Evolutionary conservation across 768 basidiomycete species (phyloP).

Genomic region (Collybiopsis luxurians): DNA sequence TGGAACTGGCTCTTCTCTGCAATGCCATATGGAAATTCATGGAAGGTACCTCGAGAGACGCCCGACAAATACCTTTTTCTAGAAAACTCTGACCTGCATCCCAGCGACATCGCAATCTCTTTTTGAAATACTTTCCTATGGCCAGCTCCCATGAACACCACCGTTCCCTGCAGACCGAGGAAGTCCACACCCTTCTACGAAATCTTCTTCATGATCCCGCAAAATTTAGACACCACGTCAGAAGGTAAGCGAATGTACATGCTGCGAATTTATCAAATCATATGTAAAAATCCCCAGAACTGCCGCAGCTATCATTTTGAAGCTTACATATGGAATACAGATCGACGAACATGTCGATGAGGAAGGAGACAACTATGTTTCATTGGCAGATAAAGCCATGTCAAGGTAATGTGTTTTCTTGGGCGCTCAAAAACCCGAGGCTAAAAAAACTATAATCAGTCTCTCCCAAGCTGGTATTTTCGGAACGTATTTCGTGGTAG

Average conservation of each 20-base stretch:
- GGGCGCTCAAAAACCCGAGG: background rate
- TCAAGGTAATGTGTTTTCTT: constrained; percentile 5
- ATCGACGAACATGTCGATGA: constrained; percentile 26
- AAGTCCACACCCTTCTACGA: constrained; percentile 35
- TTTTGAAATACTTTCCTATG: constrained; percentile 35
- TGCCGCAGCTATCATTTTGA: constrained; percentile 37
- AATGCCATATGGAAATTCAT: constrained; percentile 34
- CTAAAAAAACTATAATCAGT: constrained; percentile 1
- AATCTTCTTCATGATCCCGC: constrained; percentile 34
- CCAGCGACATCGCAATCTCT: constrained; percentile 33
- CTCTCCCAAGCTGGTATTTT: constrained; percentile 37
- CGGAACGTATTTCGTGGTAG: constrained; percentile 42
- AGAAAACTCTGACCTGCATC: background rate
- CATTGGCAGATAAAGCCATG: constrained; percentile 37
- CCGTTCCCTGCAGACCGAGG: constrained; percentile 25
- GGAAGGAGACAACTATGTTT: constrained; percentile 36
- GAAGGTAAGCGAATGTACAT: constrained; percentile 23
- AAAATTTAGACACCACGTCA: constrained; percentile 32
- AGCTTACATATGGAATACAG: constrained; percentile 38
- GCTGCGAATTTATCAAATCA: background rate
- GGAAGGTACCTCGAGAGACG: constrained; percentile 17
- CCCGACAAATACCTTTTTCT: background rate
- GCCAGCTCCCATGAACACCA: constrained; percentile 23
- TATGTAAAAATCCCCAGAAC: constrained; percentile 18
- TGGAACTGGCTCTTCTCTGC: constrained; percentile 46